Evolutionary conservation across 176 grass and related monocot species (phyloP).

Genomic region (Paspalum notatum): DNA sequence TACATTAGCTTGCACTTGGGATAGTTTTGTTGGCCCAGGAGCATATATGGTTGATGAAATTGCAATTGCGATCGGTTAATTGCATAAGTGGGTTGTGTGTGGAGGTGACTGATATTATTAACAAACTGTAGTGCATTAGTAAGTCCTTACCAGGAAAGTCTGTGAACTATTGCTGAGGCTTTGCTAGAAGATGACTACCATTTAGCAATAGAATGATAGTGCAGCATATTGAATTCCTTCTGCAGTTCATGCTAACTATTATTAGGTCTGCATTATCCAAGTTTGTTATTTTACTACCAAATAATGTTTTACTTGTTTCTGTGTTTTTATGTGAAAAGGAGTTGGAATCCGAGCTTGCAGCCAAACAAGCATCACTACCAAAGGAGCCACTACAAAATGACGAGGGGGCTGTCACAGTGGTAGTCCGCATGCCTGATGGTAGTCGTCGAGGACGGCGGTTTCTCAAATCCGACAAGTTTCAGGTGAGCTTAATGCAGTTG

Average conservation of each 20-base stretch:
- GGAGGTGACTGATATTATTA: not conserved
- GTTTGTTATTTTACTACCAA: conserved; percentile 17
- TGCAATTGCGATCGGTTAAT: not conserved
- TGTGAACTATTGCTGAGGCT: not conserved
- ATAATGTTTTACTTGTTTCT: not conserved
- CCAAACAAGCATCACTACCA: conserved; percentile 81
- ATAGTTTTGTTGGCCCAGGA: conserved; percentile 13
- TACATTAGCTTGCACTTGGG: no score
- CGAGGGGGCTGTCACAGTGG: conserved; percentile 77
- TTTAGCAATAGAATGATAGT: conserved; percentile 15
- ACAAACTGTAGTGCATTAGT: conserved; percentile 12
- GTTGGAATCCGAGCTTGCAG: conserved; percentile 74
- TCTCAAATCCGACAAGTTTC: conserved; percentile 91
- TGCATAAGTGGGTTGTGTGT: not conserved
- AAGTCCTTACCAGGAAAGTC: not conserved
- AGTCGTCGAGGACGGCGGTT: conserved; percentile 75
- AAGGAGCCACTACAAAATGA: conserved; percentile 76
- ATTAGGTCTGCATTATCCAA: conserved; percentile 20
- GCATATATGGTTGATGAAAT: conserved; percentile 16
- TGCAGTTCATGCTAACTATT: conserved; percentile 7
- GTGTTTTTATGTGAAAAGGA: conserved; percentile 53
- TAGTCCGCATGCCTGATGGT: conserved; percentile 93
- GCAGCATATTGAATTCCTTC: conserved; percentile 16
- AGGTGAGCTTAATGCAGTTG: conserved; percentile 51
- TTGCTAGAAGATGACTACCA: conserved; percentile 2